These are phyloP conservation scores for Thecaphora thlaspeos DNA, from an alignment of 1,284 basidiomycete species.

Conservation along the genomic window DNA sequence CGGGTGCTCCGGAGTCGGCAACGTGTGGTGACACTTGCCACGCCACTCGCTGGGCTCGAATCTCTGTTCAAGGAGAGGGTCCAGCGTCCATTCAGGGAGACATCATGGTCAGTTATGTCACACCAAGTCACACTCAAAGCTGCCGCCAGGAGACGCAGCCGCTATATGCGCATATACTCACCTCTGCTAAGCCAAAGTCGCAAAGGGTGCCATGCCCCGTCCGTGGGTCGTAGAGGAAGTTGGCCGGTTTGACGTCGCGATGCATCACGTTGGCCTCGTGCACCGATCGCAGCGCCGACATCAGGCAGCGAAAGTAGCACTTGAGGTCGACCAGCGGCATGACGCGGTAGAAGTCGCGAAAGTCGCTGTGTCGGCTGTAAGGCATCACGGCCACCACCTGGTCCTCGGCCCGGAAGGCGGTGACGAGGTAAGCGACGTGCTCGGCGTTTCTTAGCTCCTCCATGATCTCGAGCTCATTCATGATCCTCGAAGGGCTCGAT, in stretches of 20 bases:
- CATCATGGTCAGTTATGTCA: too few relatives aligned
- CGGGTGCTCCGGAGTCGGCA: slow-evolving; percentile 37
- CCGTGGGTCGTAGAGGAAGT: slow-evolving; percentile 89
- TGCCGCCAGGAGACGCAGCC: too few relatives aligned
- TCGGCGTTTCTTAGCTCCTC: slow-evolving; percentile 64
- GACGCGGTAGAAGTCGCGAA: slow-evolving; percentile 76
- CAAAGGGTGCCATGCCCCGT: slow-evolving; percentile 83
- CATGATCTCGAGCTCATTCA: slow-evolving; percentile 93
- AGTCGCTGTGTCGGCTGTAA: slow-evolving; percentile 87
- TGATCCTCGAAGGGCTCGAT: slow-evolving; percentile 84
- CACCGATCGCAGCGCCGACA: slow-evolving; percentile 83
- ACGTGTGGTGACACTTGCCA: slow-evolving; percentile 55
- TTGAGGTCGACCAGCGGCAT: slow-evolving; percentile 75
- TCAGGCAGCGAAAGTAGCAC: slow-evolving; percentile 85
- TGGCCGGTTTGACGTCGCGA: slow-evolving; percentile 97
- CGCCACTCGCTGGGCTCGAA: slow-evolving; percentile 52
- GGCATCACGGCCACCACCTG: slow-evolving; percentile 95
- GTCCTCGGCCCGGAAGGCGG: slow-evolving; percentile 85
- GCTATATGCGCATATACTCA: too few relatives aligned
- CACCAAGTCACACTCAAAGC: too few relatives aligned
- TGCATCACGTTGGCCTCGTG: slow-evolving; percentile 88
- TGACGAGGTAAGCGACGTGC: slow-evolving; percentile 72
- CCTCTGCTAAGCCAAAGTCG: slow-evolving; percentile 77
- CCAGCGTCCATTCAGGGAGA: too few relatives aligned
- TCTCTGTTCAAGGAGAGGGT: slow-evolving; percentile 20